Evolutionary conservation across 73 alveolate genomes (phyloP), one percentile per base, ranked within the genome.

Genomic region (Uronychia setigera): DNA sequence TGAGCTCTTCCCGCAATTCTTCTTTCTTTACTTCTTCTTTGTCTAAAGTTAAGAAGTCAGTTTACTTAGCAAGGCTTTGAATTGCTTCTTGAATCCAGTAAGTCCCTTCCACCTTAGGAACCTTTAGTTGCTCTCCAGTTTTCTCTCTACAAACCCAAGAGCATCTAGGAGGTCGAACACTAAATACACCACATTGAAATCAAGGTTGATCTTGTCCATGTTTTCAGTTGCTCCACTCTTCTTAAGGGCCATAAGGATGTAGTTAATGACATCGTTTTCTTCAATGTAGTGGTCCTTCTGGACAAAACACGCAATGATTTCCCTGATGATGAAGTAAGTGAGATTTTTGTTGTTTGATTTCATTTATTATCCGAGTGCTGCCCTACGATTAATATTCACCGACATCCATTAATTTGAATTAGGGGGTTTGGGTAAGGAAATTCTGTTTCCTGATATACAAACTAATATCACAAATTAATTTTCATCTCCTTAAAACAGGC

Each of bases 201-300:
- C 92, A 35, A 88, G 57, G 31, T 83, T 78, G 5, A 80, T 81
- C 31, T 87, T 87, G 29, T 83, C 89, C 58, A 87, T 76, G 74
- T 83, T 88, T 59, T 88, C 94, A 1, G 90, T 46, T 5, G 83
- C 26, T 79, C 77, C 83, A n/a, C 76, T 77, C 29, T 77, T 80
- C 27, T 83, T 32, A 75, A 89, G 80, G 33, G 83, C 94, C 1
- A 83, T 31, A 1, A 84, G n/a, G 1, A 89, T 81, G 35, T 27
- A 78, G 76, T 32, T 59, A 0, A 79, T 31, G 13, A 89, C 67
- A 19, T 89, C 94, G 26, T 59, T 34, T 46, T 89, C 94, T 33
- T 89, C 94, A 26, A 89, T 83, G 60, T 87, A 32, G 5, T 78
- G 58, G 77, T 35, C 81, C 59, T 83, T 83, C 32, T 80, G 28